Evolutionary conservation across 192 early-diverging fungal species (phyloP).

Genomic region (Coemansia sp.): DNA sequence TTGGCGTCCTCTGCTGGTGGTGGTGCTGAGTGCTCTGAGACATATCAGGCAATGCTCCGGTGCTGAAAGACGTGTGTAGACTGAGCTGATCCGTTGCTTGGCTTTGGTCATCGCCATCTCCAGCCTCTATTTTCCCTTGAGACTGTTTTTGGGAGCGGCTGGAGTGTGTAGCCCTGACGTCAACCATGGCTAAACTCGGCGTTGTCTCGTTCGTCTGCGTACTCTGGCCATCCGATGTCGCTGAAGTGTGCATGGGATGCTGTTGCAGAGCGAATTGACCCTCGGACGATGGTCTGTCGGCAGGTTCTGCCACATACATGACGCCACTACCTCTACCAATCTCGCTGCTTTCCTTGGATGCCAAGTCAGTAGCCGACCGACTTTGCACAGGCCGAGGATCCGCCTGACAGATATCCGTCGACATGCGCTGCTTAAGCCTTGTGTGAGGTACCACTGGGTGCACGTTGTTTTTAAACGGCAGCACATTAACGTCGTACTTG

Average conservation of each 20-base stretch:
- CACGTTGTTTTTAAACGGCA: slow-evolving; percentile 39
- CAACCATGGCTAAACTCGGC: neutral
- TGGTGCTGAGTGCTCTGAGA: neutral
- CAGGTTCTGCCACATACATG: neutral
- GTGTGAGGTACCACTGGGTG: slow-evolving; percentile 45
- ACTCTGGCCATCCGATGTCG: neutral
- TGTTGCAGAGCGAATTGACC: neutral
- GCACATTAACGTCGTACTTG: neutral
- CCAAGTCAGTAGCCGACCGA: slow-evolving; percentile 28
- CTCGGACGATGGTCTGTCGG: neutral
- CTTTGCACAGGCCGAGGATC: slow-evolving; percentile 19
- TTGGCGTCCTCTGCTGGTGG: neutral
- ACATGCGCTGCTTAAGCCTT: slow-evolving; percentile 15
- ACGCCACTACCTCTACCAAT: neutral
- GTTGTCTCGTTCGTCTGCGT: neutral
- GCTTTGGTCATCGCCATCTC: neutral
- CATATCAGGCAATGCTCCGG: slow-evolving; percentile 9
- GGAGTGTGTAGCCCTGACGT: neutral
- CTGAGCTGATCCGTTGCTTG: neutral
- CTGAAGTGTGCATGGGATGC: neutral
- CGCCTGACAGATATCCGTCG: slow-evolving; percentile 35
- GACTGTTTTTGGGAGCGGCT: neutral
- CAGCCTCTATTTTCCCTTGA: neutral
- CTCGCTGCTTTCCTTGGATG: slow-evolving; percentile 8
- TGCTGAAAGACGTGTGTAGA: slow-evolving; percentile 27